These are phyloP conservation scores for Globisporangium solare DNA, from an alignment of 352 stramenopile genomes.

Conservation along the genomic window DNA sequence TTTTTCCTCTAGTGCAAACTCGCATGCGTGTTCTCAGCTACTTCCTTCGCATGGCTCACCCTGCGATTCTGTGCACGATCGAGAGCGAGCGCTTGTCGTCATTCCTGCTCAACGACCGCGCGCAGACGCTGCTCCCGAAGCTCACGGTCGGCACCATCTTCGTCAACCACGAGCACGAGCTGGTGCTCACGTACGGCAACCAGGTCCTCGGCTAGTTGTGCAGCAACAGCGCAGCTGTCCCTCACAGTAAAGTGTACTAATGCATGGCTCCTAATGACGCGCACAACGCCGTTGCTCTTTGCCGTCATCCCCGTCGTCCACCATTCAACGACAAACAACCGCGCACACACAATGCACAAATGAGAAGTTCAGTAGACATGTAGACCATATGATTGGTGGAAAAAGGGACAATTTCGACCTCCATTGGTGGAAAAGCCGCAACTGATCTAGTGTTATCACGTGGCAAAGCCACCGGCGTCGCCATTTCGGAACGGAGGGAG, in stretches of 20 bases:
- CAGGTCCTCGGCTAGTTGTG: constrained; percentile 35
- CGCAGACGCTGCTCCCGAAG: constrained; percentile 52
- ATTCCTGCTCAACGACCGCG: constrained; percentile 63
- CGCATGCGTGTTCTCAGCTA: constrained; percentile 21
- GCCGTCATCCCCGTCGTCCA: background rate
- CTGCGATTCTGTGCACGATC: constrained; percentile 57
- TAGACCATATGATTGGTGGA: constrained; percentile 12
- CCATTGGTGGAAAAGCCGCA: constrained; percentile 2
- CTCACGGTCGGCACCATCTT: constrained; percentile 65
- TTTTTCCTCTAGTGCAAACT: background rate
- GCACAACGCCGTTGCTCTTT: too few species aligned
- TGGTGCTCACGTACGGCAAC: constrained; percentile 72
- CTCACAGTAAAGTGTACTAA: too few species aligned
- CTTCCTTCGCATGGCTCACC: constrained; percentile 58
- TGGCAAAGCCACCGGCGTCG: too few species aligned
- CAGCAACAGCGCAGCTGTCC: background rate
- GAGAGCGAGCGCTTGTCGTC: constrained; percentile 37
- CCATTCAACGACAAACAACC: background rate
- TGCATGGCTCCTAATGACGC: too few species aligned
- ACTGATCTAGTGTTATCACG: too few species aligned
- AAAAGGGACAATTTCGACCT: background rate
- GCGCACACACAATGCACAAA: background rate
- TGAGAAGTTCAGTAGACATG: background rate
- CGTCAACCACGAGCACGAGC: constrained; percentile 48
- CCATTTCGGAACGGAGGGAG: too few species aligned